These are phyloP conservation scores for Syzygium aromaticum DNA, from an alignment of 345 rosid species.

Conservation along the genomic window DNA sequence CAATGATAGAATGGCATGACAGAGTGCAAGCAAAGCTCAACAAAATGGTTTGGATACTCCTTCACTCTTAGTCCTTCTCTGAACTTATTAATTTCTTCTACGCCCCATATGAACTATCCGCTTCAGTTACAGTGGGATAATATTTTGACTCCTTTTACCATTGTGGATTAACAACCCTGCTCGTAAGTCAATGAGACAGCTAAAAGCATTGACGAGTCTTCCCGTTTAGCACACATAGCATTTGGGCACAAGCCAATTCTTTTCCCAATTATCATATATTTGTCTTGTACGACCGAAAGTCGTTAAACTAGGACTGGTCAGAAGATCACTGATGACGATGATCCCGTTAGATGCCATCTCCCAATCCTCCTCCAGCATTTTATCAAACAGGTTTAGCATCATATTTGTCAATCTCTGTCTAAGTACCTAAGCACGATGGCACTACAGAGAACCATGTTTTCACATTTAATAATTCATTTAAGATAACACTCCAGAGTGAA, in stretches of 20 bases:
- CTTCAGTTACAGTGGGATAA: background rate
- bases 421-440: background rate
- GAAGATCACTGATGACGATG: background rate
- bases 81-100: background rate
- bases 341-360: background rate
- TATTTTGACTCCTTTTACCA: background rate
- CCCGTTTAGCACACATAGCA: background rate
- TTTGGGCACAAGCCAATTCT: background rate
- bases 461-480: background rate
- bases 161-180: background rate
- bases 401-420: background rate
- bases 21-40: background rate
- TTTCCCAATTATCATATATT: background rate
- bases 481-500: background rate
- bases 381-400: background rate
- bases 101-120: background rate
- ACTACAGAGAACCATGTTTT: background rate
- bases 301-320: background rate
- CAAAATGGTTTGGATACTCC: background rate
- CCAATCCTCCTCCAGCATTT: background rate
- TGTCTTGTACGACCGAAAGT: background rate
- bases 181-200: background rate
- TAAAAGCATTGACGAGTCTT: background rate
- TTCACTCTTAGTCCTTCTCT: background rate
- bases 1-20: background rate